Evolutionary conservation across 805 yeast genomes (phyloP).

Genomic region (Teunomyces stri): DNA sequence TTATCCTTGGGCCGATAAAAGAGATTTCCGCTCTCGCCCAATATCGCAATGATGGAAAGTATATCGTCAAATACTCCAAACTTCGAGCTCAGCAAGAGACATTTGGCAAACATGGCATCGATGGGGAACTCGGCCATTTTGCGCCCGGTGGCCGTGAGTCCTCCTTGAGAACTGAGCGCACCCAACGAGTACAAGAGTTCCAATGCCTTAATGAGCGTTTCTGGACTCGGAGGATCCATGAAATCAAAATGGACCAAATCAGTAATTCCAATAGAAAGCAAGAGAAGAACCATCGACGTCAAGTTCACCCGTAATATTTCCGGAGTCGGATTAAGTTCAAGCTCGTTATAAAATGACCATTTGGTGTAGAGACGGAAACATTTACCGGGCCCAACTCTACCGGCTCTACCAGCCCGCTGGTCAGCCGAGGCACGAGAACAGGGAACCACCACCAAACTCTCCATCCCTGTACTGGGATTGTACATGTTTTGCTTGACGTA

Average conservation of each 20-base stretch:
- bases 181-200: conserved; percentile 84
- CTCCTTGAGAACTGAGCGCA: conserved; percentile 78
- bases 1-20: conserved; percentile 71
- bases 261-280: conserved; percentile 80
- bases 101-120: conserved; percentile 85
- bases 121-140: conserved; percentile 91
- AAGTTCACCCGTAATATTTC: conserved; percentile 88
- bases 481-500: conserved; percentile 45
- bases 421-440: conserved; percentile 46
- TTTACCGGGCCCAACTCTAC: conserved; percentile 47
- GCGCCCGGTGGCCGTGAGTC: conserved; percentile 71
- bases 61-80: conserved; percentile 65
- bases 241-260: conserved; percentile 84
- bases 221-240: conserved; percentile 83
- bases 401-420: conserved; percentile 49
- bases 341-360: conserved; percentile 72
- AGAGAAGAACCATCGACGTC: conserved; percentile 67
- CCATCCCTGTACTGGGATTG: conserved; percentile 44
- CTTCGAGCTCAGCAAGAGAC: conserved; percentile 60
- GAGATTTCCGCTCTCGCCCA: conserved; percentile 72
- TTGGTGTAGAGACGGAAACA: conserved; percentile 81
- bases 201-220: conserved; percentile 68
- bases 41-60: conserved; percentile 74
- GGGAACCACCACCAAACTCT: conserved; percentile 44
- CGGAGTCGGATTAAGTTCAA: conserved; percentile 79